A percentile compares a stretch with the other conserved stretches of the same genome.
phyloP scores from a whole-genome alignment of 2,329 filamentous ascomycete genomes.

The Talaromyces pinophilus region DNA sequence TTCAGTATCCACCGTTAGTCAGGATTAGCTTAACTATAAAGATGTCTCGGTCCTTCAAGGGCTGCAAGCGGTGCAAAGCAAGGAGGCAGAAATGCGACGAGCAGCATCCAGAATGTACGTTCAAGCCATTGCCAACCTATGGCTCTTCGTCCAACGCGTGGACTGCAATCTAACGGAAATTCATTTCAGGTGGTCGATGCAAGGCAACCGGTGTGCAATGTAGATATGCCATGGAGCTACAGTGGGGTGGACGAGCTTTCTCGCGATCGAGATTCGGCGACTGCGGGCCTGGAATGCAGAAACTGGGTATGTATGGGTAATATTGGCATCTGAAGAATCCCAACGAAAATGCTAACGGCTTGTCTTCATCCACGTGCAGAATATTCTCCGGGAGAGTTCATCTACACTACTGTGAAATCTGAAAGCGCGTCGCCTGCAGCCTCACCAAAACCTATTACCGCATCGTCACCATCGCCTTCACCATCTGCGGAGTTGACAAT shows the following conservation, averaged over 20 bases:
- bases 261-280: conserved; percentile 43
- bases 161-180: background rate
- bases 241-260: conserved; percentile 47
- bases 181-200: conserved; percentile 35
- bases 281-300: conserved; percentile 40
- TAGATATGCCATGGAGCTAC: conserved; percentile 45
- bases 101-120: conserved; percentile 40
- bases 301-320: conserved; percentile 31
- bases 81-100: conserved; percentile 51
- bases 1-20: conserved; percentile 9
- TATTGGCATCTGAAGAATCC: background rate
- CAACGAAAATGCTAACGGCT: conserved; percentile 3
- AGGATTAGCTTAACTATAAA: background rate
- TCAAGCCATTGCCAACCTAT: background rate
- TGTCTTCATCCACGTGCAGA: conserved; percentile 29
- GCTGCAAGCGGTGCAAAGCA: conserved; percentile 48
- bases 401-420: conserved; percentile 39
- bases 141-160: background rate
- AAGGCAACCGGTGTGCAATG: conserved; percentile 40
- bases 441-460: conserved; percentile 14
- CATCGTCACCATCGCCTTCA: conserved; percentile 23
- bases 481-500: conserved; percentile 30
- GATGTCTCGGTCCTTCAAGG: conserved; percentile 46
- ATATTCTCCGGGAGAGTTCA: conserved; percentile 44
- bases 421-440: background rate